Percentiles rank a stretch among this genome's conserved stretches.
Evolutionary conservation across 441 rosid species (phyloP).

Genomic region (Aleurites moluccanus): DNA sequence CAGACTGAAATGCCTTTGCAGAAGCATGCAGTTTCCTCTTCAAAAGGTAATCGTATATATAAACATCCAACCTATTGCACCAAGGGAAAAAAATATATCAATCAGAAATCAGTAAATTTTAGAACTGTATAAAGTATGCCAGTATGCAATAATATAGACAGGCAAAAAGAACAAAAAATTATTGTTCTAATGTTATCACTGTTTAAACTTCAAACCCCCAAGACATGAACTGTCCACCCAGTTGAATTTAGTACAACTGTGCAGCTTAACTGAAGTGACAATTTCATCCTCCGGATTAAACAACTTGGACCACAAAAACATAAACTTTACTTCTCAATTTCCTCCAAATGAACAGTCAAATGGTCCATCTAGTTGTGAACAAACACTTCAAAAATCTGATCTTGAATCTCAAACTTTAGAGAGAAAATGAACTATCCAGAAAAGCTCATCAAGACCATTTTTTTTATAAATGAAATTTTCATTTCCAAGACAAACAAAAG

Average conservation of each 20-base stretch:
- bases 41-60: constrained; percentile 54
- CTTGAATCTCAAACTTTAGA: not conserved
- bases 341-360: not conserved
- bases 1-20: constrained; percentile 52
- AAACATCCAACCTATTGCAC: constrained; percentile 53
- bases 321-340: not conserved
- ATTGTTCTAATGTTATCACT: not conserved
- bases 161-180: not conserved
- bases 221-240: not conserved
- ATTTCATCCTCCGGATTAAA: not conserved
- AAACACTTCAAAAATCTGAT: not conserved
- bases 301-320: not conserved
- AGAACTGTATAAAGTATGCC: not conserved
- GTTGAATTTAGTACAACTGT: not conserved
- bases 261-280: not conserved
- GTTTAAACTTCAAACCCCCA: not conserved
- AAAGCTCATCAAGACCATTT: not conserved
- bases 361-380: not conserved
- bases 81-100: not conserved
- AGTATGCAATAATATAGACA: not conserved
- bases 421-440: not conserved
- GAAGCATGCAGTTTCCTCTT: constrained; percentile 56
- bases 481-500: constrained; percentile 1
- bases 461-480: not conserved
- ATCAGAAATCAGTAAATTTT: constrained; percentile 7